Evolutionary conservation across 768 basidiomycete genomes (phyloP), one percentile per base, ranked within the genome.

Genomic region (Amanita pallidorosea): DNA sequence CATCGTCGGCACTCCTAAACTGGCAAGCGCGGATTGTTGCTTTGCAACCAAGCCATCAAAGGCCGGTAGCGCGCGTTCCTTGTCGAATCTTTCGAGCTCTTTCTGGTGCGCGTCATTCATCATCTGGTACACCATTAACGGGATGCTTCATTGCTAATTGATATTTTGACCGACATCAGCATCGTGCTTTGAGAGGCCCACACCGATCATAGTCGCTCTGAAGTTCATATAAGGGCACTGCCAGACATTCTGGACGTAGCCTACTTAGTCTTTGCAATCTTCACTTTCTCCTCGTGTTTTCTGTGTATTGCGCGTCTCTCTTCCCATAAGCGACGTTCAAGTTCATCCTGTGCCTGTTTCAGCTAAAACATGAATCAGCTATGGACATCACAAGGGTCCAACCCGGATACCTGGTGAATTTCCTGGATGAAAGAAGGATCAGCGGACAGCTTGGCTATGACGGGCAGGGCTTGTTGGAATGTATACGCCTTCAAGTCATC

Each of bases 31-130:
- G 0, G 67, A 60, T 64, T 92, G 88, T 61, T 92, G 89, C 57
- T 76, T 79, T 45, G 76, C 66, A 17, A 83, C 63, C n/a, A 91
- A 70, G 17, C 75, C 77, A 58, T 88, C 88, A 86, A 88, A 92
- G 7, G 85, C 83, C 2, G 79, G 70, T 5, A 90, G 63, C 8
- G 72, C 83, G 34, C 83, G 73, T 46, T 88, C 80, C n/a, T 58
- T 58, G 60, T 90, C 88, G 60, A 89, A 89, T 54, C 71, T 76
- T 35, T 63, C 67, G 34, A 90, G 61, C 54, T 88, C 88, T 56
- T 70, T 77, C 53, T 74, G 77, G 65, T 83, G 81, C 20, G 75
- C 74, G 44, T 75, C 75, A 44, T 76, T 74, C 56, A 90, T 66
- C 72, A 73, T 79, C 89, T 92, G 62, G 36, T 27, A 7, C 12